Base-by-base conservation (phyloP, 352 stramenopile genomes). In the Pythium utonaiense region DNA sequence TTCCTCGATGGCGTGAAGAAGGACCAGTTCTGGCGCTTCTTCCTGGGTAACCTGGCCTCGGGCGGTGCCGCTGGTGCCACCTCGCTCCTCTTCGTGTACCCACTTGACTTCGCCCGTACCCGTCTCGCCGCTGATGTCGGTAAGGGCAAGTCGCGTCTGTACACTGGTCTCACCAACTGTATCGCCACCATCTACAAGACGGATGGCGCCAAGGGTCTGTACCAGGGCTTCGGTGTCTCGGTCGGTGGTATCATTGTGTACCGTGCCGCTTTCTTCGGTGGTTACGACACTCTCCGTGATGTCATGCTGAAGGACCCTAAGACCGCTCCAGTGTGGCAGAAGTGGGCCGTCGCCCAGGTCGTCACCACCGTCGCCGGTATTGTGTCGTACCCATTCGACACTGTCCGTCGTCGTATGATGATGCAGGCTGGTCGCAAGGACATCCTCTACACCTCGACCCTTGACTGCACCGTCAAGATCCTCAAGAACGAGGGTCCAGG, bases 151-250 rank as follows among this genome's bases (percentile, higher is more conserved):
- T 93, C 81, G 17, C 93, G 93, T 66, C 89, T 99, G 79, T 99
- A 99, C 92, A 98, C 88, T 62, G 97, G 97, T 70, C 86, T 99
- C 51, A 64, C 80, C 49, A 97, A 99, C 91, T 99, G 97, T 78
- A 76, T 99, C 55, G 83, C 74, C 55, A 98, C 98, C 73, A 99
- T 98, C 69, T 95, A 91, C 85, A 95, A 95, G 80, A 74, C 73
- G 33, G 85, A 94, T 66, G 97, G 97, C 49, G 31, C 97, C 27
- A 70, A 82, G 57, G 89, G 89, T 50, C 83, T 99, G 52, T 99
- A 99, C 93, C 98, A 98, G 73, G 98, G 98, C 78, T 99, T 99
- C 68, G 96, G 96, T 73, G 89, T 99, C 48, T 99, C 97, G 52
- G 88, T 99, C 56, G 84, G 96, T 78, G 97, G 98, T 91, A 99